Percentiles rank a stretch among this genome's conserved stretches.
Evolutionary conservation across 495 filamentous ascomycete genomes (phyloP).

Genomic region (Clohesyomyces aquaticus): DNA sequence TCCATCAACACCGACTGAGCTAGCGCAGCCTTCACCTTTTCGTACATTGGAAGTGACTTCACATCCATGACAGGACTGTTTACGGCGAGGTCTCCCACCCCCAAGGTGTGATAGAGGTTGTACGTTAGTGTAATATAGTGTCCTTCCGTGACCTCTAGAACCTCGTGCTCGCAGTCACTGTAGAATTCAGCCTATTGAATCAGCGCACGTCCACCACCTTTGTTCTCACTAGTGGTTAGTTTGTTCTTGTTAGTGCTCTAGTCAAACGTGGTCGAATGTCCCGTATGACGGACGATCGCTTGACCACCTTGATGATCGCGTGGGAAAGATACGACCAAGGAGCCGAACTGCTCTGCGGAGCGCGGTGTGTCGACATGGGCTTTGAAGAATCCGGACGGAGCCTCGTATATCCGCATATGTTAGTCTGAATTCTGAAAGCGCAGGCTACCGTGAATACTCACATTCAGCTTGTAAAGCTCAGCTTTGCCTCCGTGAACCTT

Average conservation of each 20-base stretch:
- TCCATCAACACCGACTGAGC: background rate
- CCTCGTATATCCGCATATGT: slow-evolving; percentile 52
- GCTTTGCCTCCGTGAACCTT: slow-evolving; percentile 28
- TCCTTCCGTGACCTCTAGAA: slow-evolving; percentile 56
- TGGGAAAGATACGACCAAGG: slow-evolving; percentile 60
- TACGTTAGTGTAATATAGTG: slow-evolving; percentile 40
- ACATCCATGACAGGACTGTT: background rate
- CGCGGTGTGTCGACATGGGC: slow-evolving; percentile 62
- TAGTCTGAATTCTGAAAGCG: background rate
- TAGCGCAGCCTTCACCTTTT: background rate
- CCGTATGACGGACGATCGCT: slow-evolving; percentile 47
- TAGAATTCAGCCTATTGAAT: slow-evolving; percentile 67
- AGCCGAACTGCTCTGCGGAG: slow-evolving; percentile 55
- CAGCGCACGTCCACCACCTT: no score
- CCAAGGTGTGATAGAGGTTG: background rate
- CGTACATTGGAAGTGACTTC: background rate
- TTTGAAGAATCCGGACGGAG: slow-evolving; percentile 57
- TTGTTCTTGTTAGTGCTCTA: slow-evolving; percentile 46
- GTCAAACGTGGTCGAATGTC: slow-evolving; percentile 49
- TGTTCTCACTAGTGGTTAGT: no score
- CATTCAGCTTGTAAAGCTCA: slow-evolving; percentile 64
- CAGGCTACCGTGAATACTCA: slow-evolving; percentile 35
- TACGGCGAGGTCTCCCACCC: background rate
- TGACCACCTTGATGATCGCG: slow-evolving; percentile 50
- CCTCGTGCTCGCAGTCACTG: slow-evolving; percentile 64